Base-by-base conservation (phyloP, 495 filamentous ascomycete genomes). In the Astrothelium subdiscretum region DNA sequence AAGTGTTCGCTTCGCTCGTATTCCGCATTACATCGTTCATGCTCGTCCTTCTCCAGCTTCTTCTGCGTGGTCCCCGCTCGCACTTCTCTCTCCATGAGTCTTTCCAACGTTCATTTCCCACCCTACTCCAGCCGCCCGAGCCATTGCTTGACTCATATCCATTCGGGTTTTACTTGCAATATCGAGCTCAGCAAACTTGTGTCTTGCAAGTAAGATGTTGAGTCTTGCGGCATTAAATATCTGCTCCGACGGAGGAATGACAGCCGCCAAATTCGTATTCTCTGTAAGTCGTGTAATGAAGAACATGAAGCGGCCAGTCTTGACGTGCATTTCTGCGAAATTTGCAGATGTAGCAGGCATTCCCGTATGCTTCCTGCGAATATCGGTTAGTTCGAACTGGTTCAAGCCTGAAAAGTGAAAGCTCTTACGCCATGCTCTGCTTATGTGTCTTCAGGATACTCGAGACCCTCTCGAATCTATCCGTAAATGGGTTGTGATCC, bases 361-460 rank as follows among this genome's bases (percentile, higher is more conserved):
- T 27, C 69, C 70, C 18, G 69, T 73, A 62, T 76, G 74, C 63
- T 71, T 75, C 6, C 70, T 73, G 42, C 42, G 10, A 51, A 32
- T 18, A 60, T 29, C 4, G 20, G 32, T 64, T 32, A n/a, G n/a
- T n/a, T n/a, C n/a, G n/a, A n/a, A n/a, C n/a, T 79, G 24, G 75
- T 76, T 52, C 81, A 76, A 65, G 81, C 80, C 65, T 83, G 73
- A 68, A 85, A 13, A 61, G 65, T 1, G 65, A 32, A 71, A 71
- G 26, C 66, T 69, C 72, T 60, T 71, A 77, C 68, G 84, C 81
- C 60, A 87, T 82, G 48, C 80, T 84, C 71, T 96, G 91, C 76
- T 97, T 97, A 75, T 96, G 96, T 42, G 90, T 89, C 73, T 98
- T 98, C 72, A 98, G 87, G 70, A 98, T 96, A 71, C 96, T 97